Base-by-base conservation (phyloP, 306 rosid genomes). In the Styphnolobium japonicum region DNA sequence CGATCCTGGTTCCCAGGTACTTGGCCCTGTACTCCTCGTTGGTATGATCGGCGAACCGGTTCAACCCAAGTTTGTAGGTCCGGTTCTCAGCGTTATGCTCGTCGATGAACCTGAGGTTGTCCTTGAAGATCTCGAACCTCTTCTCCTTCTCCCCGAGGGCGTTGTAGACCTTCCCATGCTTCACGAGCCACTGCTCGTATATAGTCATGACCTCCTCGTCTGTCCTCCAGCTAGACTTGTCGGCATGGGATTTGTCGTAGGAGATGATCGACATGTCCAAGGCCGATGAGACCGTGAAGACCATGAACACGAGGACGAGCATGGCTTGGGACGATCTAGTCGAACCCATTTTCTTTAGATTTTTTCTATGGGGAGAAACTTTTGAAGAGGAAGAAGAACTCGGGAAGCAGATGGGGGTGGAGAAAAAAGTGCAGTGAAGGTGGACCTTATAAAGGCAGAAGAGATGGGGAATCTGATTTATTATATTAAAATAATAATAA, bases 21-120 rank as follows among this genome's bases (percentile, higher is more conserved):
- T 12, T 88, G 7, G 86, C 75, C 71, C 94, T 63, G 71, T 93
- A 96, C 91, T 96, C 99, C 43, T 89, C 90, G 89, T 93, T 96
- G 14, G 94, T 90, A 18, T 91, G 85, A 89, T 96, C 99, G 3
- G 99, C 98, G 82, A 96, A 96, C 34, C 93, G 88, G 83, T 84
- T 96, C 77, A 96, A 69, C 2, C 99, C 99, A 2, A 96, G 53
- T 74, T 77, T 87, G 82, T 82, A 96, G 2, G 86, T 77, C 33
- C 76, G 87, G 73, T 83, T 77, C 58, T 15, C 67, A 15, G 81
- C 15, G 89, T 90, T 95, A 10, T 87, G 94, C 6, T 87, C 84
- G 25, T 93, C 98, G 89, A 96, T 86, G 86, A 82, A 96, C 56
- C 73, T 66, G 11, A 96, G 93, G 45, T 96, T 96, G 39, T 93